Percentiles rank a stretch among this genome's conserved stretches.
Evolutionary conservation across 1,284 basidiomycete species (phyloP).

Genomic region (Ceratobasidium sp.): DNA sequence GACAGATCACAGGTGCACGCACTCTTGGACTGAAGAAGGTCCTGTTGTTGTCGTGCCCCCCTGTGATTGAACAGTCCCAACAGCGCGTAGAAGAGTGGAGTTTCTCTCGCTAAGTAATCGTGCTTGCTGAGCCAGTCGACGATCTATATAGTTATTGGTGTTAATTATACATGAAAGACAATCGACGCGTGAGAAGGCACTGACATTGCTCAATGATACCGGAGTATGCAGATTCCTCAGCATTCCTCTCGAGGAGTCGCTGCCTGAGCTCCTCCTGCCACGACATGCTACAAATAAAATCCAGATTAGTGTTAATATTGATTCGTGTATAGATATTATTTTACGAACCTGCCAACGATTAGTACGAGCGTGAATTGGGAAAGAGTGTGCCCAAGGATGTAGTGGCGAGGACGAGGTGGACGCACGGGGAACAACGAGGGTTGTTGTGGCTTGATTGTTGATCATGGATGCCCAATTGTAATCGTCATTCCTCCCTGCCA

Average conservation of each 20-base stretch:
- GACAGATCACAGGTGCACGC: not conserved
- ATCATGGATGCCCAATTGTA: slow-evolving; percentile 26
- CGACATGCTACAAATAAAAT: slow-evolving; percentile 23
- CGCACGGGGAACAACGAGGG: slow-evolving; percentile 25
- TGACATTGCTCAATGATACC: slow-evolving; percentile 90
- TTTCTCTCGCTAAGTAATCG: slow-evolving; percentile 91
- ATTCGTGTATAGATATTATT: not conserved
- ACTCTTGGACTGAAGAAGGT: slow-evolving; percentile 61
- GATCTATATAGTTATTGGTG: slow-evolving; percentile 67
- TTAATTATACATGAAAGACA: slow-evolving; percentile 13
- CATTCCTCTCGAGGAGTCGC: slow-evolving; percentile 82
- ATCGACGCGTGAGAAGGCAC: slow-evolving; percentile 53
- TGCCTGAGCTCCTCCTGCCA: slow-evolving; percentile 64
- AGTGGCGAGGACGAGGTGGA: slow-evolving; percentile 44
- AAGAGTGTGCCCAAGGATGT: slow-evolving; percentile 19
- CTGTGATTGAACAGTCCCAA: slow-evolving; percentile 77
- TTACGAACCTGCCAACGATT: slow-evolving; percentile 62
- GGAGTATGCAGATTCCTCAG: slow-evolving; percentile 80
- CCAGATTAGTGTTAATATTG: not conserved
- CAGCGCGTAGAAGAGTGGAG: slow-evolving; percentile 83
- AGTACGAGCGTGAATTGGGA: slow-evolving; percentile 71
- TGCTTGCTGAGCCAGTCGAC: slow-evolving; percentile 89
- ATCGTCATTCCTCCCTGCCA: slow-evolving; percentile 46
- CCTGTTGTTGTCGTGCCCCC: slow-evolving; percentile 63
- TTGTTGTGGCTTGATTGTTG: slow-evolving; percentile 38